Conservation (phyloP, 305 asterid species). For the Fraxinus platypoda region DNA sequence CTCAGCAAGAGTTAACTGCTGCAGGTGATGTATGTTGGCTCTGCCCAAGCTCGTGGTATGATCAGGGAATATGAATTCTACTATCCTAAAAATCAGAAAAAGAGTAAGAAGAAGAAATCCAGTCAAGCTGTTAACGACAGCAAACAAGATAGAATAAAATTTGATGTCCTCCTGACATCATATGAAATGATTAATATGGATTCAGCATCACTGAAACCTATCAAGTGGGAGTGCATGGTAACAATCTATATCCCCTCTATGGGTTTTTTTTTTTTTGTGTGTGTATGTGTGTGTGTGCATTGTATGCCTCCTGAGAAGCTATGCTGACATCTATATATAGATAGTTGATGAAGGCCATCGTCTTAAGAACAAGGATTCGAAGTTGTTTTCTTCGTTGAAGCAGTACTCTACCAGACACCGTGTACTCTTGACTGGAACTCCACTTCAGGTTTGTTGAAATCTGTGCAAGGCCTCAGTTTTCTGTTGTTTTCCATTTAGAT, state of each 20-base stretch:
- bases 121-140: constrained; percentile 61
- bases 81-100: constrained; percentile 70
- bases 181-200: constrained; percentile 97
- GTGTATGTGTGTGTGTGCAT: background rate
- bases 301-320: constrained; percentile 24
- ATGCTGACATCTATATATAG: constrained; percentile 45
- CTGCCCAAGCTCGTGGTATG: constrained; percentile 73
- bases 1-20: constrained; percentile 34
- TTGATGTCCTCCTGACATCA: constrained; percentile 93
- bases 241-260: constrained; percentile 18
- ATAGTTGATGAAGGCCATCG: constrained; percentile 99
- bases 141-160: constrained; percentile 90
- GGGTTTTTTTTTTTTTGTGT: too few species aligned
- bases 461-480: constrained; percentile 19
- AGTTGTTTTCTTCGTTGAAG: constrained; percentile 74
- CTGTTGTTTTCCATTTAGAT: constrained; percentile 13
- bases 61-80: constrained; percentile 85
- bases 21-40: constrained; percentile 94
- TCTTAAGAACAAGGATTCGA: constrained; percentile 90
- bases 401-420: constrained; percentile 85
- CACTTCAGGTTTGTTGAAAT: constrained; percentile 72
- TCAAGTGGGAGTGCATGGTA: constrained; percentile 98
- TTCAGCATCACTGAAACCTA: constrained; percentile 68
- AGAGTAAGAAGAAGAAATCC: constrained; percentile 76
- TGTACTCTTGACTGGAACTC: constrained; percentile 92